Conservation (phyloP, 805 yeast genomes). For the Metschnikowia gruessii region DNA sequence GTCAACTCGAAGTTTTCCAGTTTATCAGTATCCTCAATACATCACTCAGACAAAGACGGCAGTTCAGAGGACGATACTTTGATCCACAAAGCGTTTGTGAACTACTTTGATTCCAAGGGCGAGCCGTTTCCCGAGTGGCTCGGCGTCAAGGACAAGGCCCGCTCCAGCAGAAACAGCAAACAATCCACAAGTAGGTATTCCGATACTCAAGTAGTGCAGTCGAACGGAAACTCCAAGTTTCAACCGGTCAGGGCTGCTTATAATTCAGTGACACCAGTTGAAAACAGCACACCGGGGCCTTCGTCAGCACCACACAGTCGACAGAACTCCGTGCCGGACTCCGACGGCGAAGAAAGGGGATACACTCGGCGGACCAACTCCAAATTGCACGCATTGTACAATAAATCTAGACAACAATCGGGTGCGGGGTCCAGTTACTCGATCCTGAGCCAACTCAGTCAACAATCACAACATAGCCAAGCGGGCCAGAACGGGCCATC, state of each 20-base stretch:
- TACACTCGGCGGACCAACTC: conserved; percentile 36
- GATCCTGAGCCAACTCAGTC: conserved; percentile 13
- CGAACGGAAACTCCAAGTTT: conserved; percentile 18
- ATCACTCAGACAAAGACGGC: conserved; percentile 38
- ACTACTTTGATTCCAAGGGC: conserved; percentile 31
- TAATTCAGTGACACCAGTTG: conserved; percentile 12
- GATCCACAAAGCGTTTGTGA: conserved; percentile 43
- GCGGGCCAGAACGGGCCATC: conserved; percentile 24
- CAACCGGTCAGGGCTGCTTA: conserved; percentile 29
- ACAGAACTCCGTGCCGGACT: conserved; percentile 4
- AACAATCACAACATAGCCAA: conserved; percentile 4
- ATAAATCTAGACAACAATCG: conserved; percentile 38
- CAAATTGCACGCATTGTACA: conserved; percentile 39
- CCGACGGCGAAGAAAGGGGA: conserved; percentile 14
- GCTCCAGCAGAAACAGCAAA: background rate
- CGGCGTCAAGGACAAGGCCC: conserved; percentile 24
- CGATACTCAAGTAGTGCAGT: conserved; percentile 1
- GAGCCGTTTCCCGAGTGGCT: conserved; percentile 46
- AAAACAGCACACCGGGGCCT: background rate
- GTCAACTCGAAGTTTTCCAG: conserved; percentile 38
- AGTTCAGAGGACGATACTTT: conserved; percentile 36
- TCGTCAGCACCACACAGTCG: conserved; percentile 1
- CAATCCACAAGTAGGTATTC: background rate
- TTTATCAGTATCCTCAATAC: conserved; percentile 28
- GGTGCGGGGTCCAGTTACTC: conserved; percentile 34